phyloP scores from a whole-genome alignment of 352 stramenopile species.

The Phytophthora megakarya region DNA sequence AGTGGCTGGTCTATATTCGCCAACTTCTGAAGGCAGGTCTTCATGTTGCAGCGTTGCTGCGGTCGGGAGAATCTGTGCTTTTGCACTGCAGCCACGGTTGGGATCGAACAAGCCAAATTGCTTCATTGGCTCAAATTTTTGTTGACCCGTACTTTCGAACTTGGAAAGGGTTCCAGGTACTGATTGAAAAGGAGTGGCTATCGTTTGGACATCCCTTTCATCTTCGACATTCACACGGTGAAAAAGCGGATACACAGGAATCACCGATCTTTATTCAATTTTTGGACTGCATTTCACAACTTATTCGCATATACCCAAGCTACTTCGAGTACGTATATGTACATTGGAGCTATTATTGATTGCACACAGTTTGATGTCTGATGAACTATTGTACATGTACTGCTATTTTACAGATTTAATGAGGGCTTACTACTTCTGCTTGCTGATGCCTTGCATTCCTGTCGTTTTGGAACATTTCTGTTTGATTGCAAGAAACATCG shows the following conservation, averaged over 20 bases:
- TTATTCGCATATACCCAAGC: constrained; percentile 93
- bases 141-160: constrained; percentile 83
- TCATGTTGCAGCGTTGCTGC: constrained; percentile 92
- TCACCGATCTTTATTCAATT: constrained; percentile 90
- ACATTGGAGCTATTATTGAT: neutral
- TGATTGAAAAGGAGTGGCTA: constrained; percentile 88
- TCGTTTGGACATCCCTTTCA: constrained; percentile 86
- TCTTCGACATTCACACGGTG: constrained; percentile 72
- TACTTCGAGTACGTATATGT: constrained; percentile 93
- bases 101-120: constrained; percentile 92
- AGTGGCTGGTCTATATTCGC: constrained; percentile 96
- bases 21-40: constrained; percentile 92
- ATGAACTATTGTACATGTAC: neutral
- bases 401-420: constrained; percentile 86
- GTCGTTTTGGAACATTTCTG: constrained; percentile 98
- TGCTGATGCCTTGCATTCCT: constrained; percentile 96
- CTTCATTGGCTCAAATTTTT: constrained; percentile 68
- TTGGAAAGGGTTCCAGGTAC: constrained; percentile 77
- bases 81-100: constrained; percentile 88
- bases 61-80: constrained; percentile 83
- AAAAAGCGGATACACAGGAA: constrained; percentile 81
- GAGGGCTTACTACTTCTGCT: constrained; percentile 92
- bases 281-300: constrained; percentile 80
- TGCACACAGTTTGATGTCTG: neutral
- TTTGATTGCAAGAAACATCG: constrained; percentile 94